A percentile compares a stretch with the other conserved stretches of the same genome.
Evolutionary conservation across 2,329 filamentous ascomycete genomes (phyloP).

Genomic region (Trichoderma simmonsii): DNA sequence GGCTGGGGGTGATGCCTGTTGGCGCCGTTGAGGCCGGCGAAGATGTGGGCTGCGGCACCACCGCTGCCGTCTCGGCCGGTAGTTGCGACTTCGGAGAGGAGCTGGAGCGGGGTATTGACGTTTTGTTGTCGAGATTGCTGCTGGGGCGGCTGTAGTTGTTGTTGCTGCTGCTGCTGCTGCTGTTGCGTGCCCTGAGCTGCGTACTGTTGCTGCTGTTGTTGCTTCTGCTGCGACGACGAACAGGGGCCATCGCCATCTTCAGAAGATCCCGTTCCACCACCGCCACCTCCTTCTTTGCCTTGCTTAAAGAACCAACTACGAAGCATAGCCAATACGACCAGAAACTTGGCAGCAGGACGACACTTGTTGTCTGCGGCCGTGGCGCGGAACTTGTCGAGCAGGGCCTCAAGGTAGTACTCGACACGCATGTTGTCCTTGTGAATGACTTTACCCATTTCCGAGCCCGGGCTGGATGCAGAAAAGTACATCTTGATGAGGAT

Average conservation of each 20-base stretch:
- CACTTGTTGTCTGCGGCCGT: constrained; percentile 62
- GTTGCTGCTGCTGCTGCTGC: constrained; percentile 23
- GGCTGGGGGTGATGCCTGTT: constrained; percentile 31
- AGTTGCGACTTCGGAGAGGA: constrained; percentile 57
- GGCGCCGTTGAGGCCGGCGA: constrained; percentile 25
- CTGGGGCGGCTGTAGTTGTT: constrained; percentile 21
- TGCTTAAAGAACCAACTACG: constrained; percentile 65
- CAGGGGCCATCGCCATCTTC: not conserved
- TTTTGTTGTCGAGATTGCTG: constrained; percentile 25
- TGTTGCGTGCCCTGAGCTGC: not conserved
- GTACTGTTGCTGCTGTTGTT: not conserved
- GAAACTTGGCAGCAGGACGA: constrained; percentile 65
- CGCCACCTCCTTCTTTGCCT: constrained; percentile 28
- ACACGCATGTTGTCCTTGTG: constrained; percentile 64
- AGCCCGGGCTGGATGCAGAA: constrained; percentile 59
- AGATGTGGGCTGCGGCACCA: constrained; percentile 22
- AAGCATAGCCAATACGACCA: constrained; percentile 67
- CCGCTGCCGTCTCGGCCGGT: constrained; percentile 39
- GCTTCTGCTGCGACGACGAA: not conserved
- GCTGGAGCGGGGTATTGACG: constrained; percentile 52
- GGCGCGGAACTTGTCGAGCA: constrained; percentile 65
- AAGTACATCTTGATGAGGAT: constrained; percentile 73
- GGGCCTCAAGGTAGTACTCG: constrained; percentile 63
- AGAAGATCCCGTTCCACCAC: not conserved
- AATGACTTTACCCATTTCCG: constrained; percentile 67